Conservation (phyloP, 2,329 filamentous ascomycete species). For the Diaporthe humulicola region DNA sequence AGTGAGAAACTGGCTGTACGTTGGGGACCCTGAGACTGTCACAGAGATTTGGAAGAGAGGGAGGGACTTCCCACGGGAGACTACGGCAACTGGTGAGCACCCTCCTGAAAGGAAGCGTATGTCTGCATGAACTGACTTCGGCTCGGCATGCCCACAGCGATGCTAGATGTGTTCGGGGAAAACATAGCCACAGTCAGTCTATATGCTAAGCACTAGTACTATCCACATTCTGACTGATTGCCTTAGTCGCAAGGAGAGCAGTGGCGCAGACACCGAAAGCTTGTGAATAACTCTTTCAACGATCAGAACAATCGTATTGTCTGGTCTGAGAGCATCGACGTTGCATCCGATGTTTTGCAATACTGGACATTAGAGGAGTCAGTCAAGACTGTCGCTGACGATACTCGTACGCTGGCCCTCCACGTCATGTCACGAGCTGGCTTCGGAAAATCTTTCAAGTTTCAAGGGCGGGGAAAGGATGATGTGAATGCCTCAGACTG, state of each 20-base stretch:
- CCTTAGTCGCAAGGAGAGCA: conserved; percentile 16
- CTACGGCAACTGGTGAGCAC: conserved; percentile 29
- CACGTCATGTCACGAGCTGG: conserved; percentile 35
- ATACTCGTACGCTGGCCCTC: conserved; percentile 15
- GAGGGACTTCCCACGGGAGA: conserved; percentile 17
- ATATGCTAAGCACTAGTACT: not conserved
- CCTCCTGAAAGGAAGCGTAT: not conserved
- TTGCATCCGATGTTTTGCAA: conserved; percentile 8
- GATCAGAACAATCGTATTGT: conserved; percentile 32
- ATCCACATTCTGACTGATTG: not conserved
- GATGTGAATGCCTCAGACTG: not conserved
- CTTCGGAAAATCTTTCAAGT: conserved; percentile 33
- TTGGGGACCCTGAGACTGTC: not conserved
- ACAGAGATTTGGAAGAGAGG: conserved; percentile 10
- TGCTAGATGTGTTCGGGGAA: conserved; percentile 30
- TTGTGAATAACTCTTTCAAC: conserved; percentile 26
- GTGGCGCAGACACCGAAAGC: conserved; percentile 28
- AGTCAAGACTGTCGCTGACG: conserved; percentile 9
- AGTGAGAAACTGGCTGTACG: conserved; percentile 7
- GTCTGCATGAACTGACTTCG: not conserved
- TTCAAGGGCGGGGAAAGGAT: not conserved
- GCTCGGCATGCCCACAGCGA: not conserved
- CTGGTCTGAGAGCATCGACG: conserved; percentile 16
- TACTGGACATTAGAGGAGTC: conserved; percentile 23
- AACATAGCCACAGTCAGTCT: conserved; percentile 31